phyloP scores from a whole-genome alignment of 2,329 filamentous ascomycete genomes.

The Trichoderma lentiforme region DNA sequence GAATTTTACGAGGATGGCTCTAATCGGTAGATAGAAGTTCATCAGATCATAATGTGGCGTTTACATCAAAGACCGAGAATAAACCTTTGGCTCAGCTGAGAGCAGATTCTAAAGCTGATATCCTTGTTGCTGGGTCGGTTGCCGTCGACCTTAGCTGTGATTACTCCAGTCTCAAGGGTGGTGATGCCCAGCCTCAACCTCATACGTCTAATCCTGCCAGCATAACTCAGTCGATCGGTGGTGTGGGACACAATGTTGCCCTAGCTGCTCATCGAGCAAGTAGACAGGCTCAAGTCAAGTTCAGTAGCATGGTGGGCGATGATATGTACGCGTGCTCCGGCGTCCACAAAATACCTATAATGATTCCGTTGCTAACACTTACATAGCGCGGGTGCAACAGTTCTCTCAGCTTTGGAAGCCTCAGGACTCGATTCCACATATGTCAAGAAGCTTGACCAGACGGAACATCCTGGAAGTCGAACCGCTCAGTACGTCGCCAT shows the following conservation, averaged over 20 bases:
- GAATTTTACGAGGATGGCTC: conserved; percentile 27
- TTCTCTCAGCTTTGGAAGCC: conserved; percentile 62
- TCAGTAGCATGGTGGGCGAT: conserved; percentile 79
- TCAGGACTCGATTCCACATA: conserved; percentile 63
- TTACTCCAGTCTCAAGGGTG: conserved; percentile 42
- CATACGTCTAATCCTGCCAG: conserved; percentile 83
- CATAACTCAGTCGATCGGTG: conserved; percentile 81
- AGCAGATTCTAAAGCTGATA: conserved; percentile 46
- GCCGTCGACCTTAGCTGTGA: conserved; percentile 87
- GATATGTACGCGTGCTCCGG: conserved; percentile 55
- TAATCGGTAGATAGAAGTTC: conserved; percentile 37
- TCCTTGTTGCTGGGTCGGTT: conserved; percentile 88
- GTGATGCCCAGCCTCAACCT: conserved; percentile 45
- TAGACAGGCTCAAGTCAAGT: conserved; percentile 57
- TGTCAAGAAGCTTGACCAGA: conserved; percentile 54
- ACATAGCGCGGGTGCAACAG: conserved; percentile 65
- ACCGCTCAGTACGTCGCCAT: conserved; percentile 91
- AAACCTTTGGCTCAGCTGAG: conserved; percentile 16
- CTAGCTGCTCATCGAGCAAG: conserved; percentile 71
- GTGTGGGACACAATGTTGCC: conserved; percentile 90
- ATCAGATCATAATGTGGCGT: conserved; percentile 21
- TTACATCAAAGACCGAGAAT: conserved; percentile 17
- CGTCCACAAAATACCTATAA: not conserved
- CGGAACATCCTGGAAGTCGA: conserved; percentile 51
- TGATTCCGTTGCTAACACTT: not conserved